Evolutionary conservation across 805 yeast genomes (phyloP), one percentile per base, ranked within the genome.

Genomic region (Candida schatavii): DNA sequence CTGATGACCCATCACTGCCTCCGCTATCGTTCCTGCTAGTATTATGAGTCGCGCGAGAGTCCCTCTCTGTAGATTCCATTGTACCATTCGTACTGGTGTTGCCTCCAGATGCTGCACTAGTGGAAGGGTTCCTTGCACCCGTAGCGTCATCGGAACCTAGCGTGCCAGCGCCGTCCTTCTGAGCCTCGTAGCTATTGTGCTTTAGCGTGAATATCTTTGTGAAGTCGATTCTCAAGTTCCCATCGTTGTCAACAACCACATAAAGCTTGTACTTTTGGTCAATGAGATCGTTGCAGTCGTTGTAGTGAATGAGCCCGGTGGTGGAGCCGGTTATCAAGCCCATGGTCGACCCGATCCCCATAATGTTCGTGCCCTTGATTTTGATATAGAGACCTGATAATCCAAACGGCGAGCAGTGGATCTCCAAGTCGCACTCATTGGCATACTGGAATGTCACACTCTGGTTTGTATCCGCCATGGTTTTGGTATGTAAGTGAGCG

Each of bases 361-460:
- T 72, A 5, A 75, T 61, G 37, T 74, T 72, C 0, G 77, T 70
- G 6, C 73, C 79, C 4, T 59, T 62, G 13, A 76, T 62, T 44
- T 74, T 74, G 30, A 76, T 62, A 52, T 75, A 76, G 7, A 75
- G 52, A 11, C 81, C 81, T 27, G 75, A 66, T 17, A 76, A 63
- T 11, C 81, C 81, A 51, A 76, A 76, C 2, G 81, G 81, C 2
- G 80, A 75, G 50, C 80, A 75, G 55, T 76, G 80, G 20, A 75
- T 69, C 47, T 76, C 81, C 19, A 76, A 52, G 27, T 74, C 78
- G 48, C 80, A 75, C 45, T 69, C 74, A 45, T 72, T 72, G 40
- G 79, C 74, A 47, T 64, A 72, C 38, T 67, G 64, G 55, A 73
- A 75, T 1, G 58, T 43, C n/a, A 55, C 39, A 23, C 11, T 23